Base-by-base conservation (phyloP, 2,329 filamentous ascomycete genomes). In the Penicillium sp. region DNA sequence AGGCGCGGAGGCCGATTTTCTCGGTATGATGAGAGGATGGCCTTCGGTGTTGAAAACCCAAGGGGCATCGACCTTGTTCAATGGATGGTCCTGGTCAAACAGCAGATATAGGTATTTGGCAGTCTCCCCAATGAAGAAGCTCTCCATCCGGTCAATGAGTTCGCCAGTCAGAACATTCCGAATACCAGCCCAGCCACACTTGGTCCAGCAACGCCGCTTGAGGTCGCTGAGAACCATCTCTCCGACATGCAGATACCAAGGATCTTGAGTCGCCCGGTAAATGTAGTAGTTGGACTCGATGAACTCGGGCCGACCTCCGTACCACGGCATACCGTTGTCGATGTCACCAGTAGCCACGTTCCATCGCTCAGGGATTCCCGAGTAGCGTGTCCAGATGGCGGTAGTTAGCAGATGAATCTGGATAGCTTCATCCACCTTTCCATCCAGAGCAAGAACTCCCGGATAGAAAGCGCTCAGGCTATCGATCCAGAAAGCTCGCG, bases 1-100 rank as follows among this genome's bases (percentile, higher is more conserved):
- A 40, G 21, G 33, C 17, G 41, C 40, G 2, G 34, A 24, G 39
- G 44, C 12, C 21, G 29, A 57, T 52, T 69, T 72, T 50, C 74
- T 76, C 12, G 90, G 90, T 45, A 98, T 85, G 37, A 97, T 77
- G 39, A 98, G 75, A 3, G 93, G 93, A 68, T 98, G 93, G 0
- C 91, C 93, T 70, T 98, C 93, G 0, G 93, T 98, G 0, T 87
- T 93, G 66, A 98, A 97, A 13, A 98, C 91, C 66, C 85, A 94
- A 0, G 90, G 82, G 0, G 84, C 83, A 68, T 97, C 93, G 34
- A 94, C 73, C 19, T 81, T 83, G 68, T 97, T 97, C 37, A 98
- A 72, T 0, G 90, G 88, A 69, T 97, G 93, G 13, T 83, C 78
- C 4, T 83, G 78, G 57, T 95, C 87, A 67, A 94, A 97, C 2